phyloP scores from a whole-genome alignment of 1,284 basidiomycete species.

The Leccinum fallax region DNA sequence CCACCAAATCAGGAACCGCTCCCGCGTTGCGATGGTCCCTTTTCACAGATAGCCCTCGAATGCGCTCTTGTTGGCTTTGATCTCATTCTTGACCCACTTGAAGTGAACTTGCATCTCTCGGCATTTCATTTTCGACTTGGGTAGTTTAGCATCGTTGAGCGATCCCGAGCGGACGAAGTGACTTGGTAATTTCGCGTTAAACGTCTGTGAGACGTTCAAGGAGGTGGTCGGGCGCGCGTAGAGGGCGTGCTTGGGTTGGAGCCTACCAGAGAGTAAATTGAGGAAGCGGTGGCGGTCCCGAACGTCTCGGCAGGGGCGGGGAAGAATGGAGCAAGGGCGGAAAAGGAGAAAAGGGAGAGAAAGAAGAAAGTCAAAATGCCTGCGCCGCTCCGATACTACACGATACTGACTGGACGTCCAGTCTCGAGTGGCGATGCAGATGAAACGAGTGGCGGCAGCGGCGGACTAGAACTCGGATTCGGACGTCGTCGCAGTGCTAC shows the following conservation, averaged over 20 bases:
- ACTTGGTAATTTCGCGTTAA: conserved; percentile 87
- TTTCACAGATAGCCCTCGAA: conserved; percentile 71
- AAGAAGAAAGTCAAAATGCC: conserved; percentile 37
- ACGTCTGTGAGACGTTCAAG: conserved; percentile 56
- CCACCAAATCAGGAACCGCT: conserved; percentile 77
- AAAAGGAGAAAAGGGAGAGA: conserved; percentile 37
- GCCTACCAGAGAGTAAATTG: conserved; percentile 60
- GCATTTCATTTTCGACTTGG: conserved; percentile 63
- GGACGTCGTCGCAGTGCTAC: conserved; percentile 25
- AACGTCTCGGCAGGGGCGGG: conserved; percentile 44
- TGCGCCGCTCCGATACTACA: conserved; percentile 65
- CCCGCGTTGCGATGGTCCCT: conserved; percentile 84
- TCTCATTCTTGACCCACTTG: conserved; percentile 72
- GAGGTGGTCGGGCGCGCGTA: conserved; percentile 61
- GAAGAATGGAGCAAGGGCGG: conserved; percentile 33
- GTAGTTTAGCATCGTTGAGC: conserved; percentile 41
- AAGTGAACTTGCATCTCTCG: conserved; percentile 69
- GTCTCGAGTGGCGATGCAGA: conserved; percentile 43
- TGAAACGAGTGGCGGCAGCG: conserved; percentile 22
- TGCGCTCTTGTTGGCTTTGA: conserved; percentile 59
- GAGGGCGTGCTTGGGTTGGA: conserved; percentile 56
- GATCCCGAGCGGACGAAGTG: conserved; percentile 49
- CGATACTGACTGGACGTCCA: conserved; percentile 64
- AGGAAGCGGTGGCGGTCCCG: conserved; percentile 59
- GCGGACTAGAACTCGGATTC: too few relatives aligned